Evolutionary conservation across 129 eudicot species (phyloP).

Genomic region (Flaveria robusta): DNA sequence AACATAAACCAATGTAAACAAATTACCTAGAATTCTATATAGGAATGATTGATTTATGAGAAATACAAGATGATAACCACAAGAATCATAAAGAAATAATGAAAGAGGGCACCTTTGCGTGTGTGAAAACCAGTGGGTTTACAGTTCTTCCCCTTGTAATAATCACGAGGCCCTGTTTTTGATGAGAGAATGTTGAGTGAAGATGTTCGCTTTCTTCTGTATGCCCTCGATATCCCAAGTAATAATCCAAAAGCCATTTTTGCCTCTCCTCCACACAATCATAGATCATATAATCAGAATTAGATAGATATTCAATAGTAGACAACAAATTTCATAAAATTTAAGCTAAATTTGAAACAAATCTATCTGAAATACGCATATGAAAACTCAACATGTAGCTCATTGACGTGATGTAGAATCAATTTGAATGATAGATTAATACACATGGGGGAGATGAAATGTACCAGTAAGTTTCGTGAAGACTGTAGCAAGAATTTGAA

Average conservation of each 20-base stretch:
- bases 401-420: no score
- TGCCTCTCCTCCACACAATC: slow-evolving; percentile 1
- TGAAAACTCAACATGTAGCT: no score
- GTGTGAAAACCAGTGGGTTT: slow-evolving; percentile 98
- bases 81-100: not conserved
- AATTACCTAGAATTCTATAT: no score
- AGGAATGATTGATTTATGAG: no score
- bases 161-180: slow-evolving; percentile 67
- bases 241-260: slow-evolving; percentile 78
- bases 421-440: no score
- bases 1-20: no score
- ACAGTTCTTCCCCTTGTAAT: slow-evolving; percentile 90
- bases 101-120: slow-evolving; percentile 63
- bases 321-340: not conserved
- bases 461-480: not conserved
- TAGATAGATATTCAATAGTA: not conserved
- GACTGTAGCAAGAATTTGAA: not conserved
- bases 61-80: not conserved
- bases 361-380: not conserved
- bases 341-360: not conserved
- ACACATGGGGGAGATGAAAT: not conserved
- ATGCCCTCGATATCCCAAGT: slow-evolving; percentile 70
- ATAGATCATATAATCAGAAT: not conserved
- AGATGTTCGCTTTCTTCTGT: slow-evolving; percentile 76
- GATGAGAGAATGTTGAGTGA: slow-evolving; percentile 85